Evolutionary conservation across 83 land plant species (phyloP).

Genomic region (Diphasiastrum complanatum): DNA sequence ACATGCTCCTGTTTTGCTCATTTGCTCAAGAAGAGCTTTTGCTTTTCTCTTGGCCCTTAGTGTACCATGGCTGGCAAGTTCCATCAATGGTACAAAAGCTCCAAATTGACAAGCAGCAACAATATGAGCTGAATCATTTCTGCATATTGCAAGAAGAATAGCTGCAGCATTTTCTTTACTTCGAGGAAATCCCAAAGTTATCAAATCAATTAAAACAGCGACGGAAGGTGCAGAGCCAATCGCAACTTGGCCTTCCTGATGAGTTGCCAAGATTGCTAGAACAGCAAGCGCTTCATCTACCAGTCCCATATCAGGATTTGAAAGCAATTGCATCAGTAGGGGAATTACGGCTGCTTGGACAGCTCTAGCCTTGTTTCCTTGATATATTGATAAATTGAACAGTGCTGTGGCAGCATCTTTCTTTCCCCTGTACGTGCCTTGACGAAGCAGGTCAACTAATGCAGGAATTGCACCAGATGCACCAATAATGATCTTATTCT

Average conservation of each 20-base stretch:
- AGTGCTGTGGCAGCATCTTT: constrained; percentile 32
- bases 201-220: constrained; percentile 8
- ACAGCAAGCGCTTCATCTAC: constrained; percentile 30
- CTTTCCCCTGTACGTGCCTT: constrained; percentile 19
- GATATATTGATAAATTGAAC: constrained; percentile 27
- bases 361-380: constrained; percentile 19
- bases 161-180: constrained; percentile 12
- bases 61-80: background rate
- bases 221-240: constrained; percentile 9
- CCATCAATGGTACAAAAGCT: background rate
- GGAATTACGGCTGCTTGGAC: constrained; percentile 31
- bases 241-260: constrained; percentile 16
- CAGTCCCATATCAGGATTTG: constrained; percentile 14
- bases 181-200: constrained; percentile 6
- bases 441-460: constrained; percentile 12
- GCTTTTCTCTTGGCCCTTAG: constrained; percentile 26
- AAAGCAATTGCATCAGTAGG: constrained; percentile 21
- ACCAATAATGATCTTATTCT: constrained; percentile 23
- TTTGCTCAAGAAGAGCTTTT: constrained; percentile 10
- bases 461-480: constrained; percentile 28
- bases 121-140: background rate
- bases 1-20: constrained; percentile 1
- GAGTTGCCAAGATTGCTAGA: constrained; percentile 19
- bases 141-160: constrained; percentile 18
- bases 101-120: background rate